A percentile compares a stretch with the other conserved stretches of the same genome.
These are phyloP conservation scores for Gossypium davidsonii DNA, from an alignment of 441 rosid species.

Conservation along the genomic window DNA sequence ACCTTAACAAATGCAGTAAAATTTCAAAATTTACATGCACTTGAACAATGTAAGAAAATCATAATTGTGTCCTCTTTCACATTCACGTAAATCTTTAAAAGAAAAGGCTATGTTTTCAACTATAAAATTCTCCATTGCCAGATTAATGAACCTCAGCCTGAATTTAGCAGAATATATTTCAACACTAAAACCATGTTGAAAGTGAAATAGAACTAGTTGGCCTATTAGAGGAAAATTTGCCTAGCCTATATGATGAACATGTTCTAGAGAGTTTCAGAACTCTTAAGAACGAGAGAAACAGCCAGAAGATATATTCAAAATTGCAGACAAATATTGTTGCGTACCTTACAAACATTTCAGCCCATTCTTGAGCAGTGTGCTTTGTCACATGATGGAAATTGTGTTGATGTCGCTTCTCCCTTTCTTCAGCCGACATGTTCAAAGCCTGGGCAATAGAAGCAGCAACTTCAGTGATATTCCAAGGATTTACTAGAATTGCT, in stretches of 20 bases:
- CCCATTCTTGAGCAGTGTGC: constrained; percentile 99
- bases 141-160: neutral
- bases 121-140: neutral
- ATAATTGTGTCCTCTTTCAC: neutral
- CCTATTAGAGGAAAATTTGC: neutral
- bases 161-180: neutral
- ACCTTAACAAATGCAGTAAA: neutral
- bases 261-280: neutral
- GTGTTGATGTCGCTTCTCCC: constrained; percentile 87
- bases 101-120: neutral
- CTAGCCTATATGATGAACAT: neutral
- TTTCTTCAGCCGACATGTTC: constrained; percentile 69
- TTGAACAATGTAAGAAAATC: constrained; percentile 1
- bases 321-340: neutral
- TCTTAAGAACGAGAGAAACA: neutral
- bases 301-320: neutral
- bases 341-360: constrained; percentile 97
- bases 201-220: neutral
- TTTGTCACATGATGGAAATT: constrained; percentile 69
- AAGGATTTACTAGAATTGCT: constrained; percentile 95
- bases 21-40: neutral
- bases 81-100: neutral
- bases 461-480: constrained; percentile 99
- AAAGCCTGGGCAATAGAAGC: constrained; percentile 83
- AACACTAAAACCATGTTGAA: neutral